Base-by-base conservation (phyloP, 2,329 filamentous ascomycete species). In the Hymenoscyphus salicellus region DNA sequence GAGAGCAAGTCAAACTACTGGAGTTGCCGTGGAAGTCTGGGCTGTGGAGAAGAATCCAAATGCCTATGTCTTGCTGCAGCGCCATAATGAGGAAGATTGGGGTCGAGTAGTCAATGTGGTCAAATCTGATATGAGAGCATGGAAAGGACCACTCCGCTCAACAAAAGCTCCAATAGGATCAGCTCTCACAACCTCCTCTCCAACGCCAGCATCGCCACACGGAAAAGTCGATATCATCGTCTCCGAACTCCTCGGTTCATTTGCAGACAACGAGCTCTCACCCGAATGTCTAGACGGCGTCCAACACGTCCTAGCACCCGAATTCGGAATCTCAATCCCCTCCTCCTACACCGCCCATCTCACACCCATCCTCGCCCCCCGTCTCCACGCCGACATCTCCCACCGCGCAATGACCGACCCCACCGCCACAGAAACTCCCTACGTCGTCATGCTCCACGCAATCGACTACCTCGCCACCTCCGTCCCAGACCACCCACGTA, bases 11-110 rank as follows among this genome's bases (percentile, higher is more conserved):
- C 83, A 88, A 67, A 83, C 81, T 17, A 90, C 92, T 1, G 89
- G 89, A 1, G 89, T 97, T 3, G 82, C 87, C 23, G 90, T 98
- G 60, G 88, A 93, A 70, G 84, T 96, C 56, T 98, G 93, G 88
- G 95, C 92, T 0, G 87, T 99, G 3, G 95, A 99, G 78, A 99
- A 99, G 83, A 99, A 99, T 77, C 95, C 92, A 3, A 98, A 99
- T 74, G 95, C 95, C 0, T 98, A 94, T 75, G 93, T 99, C 6
- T 88, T 97, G 69, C 85, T 99, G 2, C 87, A 97, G 67, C 85
- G 91, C 28, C 92, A 96, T 74, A 98, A 98, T 74, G 83, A 89
- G 68, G 86, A 84, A 20, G 83, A 87, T n/a, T 99, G 95, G 95
- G 84, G 82, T 64, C 87, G 88, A 26, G 84, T 84, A 61, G 94